Evolutionary conservation across 73 alveolate species (phyloP).

Genomic region (Paramecium bursaria): DNA sequence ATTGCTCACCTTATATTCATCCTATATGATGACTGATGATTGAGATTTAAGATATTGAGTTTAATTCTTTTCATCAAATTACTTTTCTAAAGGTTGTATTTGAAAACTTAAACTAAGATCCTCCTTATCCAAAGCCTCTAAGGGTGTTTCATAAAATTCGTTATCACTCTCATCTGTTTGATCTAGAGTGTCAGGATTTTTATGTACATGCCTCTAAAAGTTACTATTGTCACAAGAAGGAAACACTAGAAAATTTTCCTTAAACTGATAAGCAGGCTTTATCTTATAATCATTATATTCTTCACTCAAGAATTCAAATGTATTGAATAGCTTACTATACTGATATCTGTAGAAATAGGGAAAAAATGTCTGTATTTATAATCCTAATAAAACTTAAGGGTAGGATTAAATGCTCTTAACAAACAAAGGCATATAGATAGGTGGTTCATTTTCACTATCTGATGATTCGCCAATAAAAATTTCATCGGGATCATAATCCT

Average conservation of each 20-base stretch:
- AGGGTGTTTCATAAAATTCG: conserved; percentile 39
- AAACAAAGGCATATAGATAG: conserved; percentile 24
- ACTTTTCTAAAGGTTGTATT: background rate
- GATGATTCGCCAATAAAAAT: conserved; percentile 30
- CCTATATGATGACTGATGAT: conserved; percentile 27
- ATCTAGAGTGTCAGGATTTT: conserved; percentile 15
- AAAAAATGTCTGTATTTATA: background rate
- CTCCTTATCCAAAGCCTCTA: conserved; percentile 42
- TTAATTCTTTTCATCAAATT: background rate
- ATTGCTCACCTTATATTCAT: conserved; percentile 50
- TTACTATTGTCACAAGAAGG: conserved; percentile 17
- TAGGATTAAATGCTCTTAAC: conserved; percentile 49
- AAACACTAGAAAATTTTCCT: conserved; percentile 14
- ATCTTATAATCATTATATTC: background rate
- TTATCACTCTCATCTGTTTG: conserved; percentile 51
- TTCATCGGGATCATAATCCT: conserved; percentile 10
- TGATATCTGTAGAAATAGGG: conserved; percentile 17
- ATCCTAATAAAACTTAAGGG: conserved; percentile 14
- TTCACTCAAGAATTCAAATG: background rate
- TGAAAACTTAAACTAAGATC: conserved; percentile 33
- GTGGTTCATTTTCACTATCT: conserved; percentile 8
- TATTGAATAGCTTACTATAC: conserved; percentile 3
- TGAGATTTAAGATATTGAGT: conserved; percentile 24
- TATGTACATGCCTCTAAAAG: conserved; percentile 35
- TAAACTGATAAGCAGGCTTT: conserved; percentile 35